Base-by-base conservation (phyloP, 345 rosid species). In the Eucalyptus melliodora region DNA sequence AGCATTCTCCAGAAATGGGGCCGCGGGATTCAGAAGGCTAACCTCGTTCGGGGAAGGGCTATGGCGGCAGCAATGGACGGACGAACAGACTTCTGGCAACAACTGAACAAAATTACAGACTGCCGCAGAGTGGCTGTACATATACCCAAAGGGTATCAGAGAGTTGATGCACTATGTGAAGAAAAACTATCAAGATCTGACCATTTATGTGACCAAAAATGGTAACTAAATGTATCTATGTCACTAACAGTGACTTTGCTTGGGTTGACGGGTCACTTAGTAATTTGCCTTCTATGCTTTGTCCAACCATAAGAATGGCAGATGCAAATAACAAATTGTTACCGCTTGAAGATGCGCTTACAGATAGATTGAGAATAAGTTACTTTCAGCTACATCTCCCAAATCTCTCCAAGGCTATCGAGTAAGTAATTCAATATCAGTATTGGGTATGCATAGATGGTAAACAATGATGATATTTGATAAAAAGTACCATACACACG, bases 141-240 rank as follows among this genome's bases (percentile, higher is more conserved):
- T 91, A 26, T 89, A 90, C 53, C 95, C 94, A 23, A 77, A 89
- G 65, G 93, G 94, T 14, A 86, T 93, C 42, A 83, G 89, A 90
- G 85, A 92, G 19, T 89, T 88, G 8, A 69, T 90, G 91, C 21
- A 67, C 31, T 59, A 93, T 40, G n/a, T 90, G 45, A 89, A 62
- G 69, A 87, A 87, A 40, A 91, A 88, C 34, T 93, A 93, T 60
- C 67, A 87, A n/a, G 88, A 87, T 47, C 92, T 91, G 4, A 89
- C 90, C 42, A 87, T 94, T 87, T 92, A 88, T 80, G 88, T 93
- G 27, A 92, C 94, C 16, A 95, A 94, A 56, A 94, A 94, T 90
- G 93, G 95, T 93, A 89, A 83, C 62, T 88, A 19, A 42, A 30
- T 19, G 34, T 24, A 9, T 24, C 15, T 6, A 87, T 17, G 26